Conservation (phyloP, 352 stramenopile species). For the Phytophthora colocasiae region DNA sequence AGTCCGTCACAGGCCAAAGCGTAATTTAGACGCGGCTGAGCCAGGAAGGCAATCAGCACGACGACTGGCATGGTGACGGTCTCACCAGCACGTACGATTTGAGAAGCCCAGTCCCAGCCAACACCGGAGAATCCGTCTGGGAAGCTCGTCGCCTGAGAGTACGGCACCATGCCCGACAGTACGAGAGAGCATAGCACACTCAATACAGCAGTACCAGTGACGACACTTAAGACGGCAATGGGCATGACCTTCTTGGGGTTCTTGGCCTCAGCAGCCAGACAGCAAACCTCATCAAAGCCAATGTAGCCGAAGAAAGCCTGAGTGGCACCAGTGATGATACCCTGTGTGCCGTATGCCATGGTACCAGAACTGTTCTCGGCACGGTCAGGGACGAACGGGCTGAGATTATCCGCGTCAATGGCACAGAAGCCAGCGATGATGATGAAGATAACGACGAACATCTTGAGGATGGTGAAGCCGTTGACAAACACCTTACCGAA, state of each 20-base stretch:
- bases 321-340: slow-evolving; percentile 83
- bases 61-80: slow-evolving; percentile 88
- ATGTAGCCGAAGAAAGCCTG: slow-evolving; percentile 95
- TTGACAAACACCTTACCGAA: slow-evolving; percentile 85
- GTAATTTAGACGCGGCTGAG: slow-evolving; percentile 91
- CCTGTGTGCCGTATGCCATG: slow-evolving; percentile 54
- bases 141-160: slow-evolving; percentile 40
- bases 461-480: slow-evolving; percentile 72
- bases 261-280: slow-evolving; percentile 81
- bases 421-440: slow-evolving; percentile 80
- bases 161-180: slow-evolving; percentile 77
- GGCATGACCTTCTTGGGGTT: slow-evolving; percentile 83
- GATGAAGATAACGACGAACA: slow-evolving; percentile 88
- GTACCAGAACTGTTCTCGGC: slow-evolving; percentile 26
- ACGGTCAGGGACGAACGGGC: slow-evolving; percentile 64
- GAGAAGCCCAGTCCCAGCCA: slow-evolving; percentile 33
- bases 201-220: slow-evolving; percentile 70
- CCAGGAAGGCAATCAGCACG: slow-evolving; percentile 90
- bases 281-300: slow-evolving; percentile 95
- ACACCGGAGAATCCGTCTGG: slow-evolving; percentile 34
- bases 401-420: slow-evolving; percentile 79
- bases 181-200: slow-evolving; percentile 72
- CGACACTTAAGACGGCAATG: slow-evolving; percentile 79
- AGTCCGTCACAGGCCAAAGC: slow-evolving; percentile 91
- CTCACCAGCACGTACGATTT: slow-evolving; percentile 44